phyloP scores from a whole-genome alignment of 78 protist species.

The Dictyostelium purpureum region DNA sequence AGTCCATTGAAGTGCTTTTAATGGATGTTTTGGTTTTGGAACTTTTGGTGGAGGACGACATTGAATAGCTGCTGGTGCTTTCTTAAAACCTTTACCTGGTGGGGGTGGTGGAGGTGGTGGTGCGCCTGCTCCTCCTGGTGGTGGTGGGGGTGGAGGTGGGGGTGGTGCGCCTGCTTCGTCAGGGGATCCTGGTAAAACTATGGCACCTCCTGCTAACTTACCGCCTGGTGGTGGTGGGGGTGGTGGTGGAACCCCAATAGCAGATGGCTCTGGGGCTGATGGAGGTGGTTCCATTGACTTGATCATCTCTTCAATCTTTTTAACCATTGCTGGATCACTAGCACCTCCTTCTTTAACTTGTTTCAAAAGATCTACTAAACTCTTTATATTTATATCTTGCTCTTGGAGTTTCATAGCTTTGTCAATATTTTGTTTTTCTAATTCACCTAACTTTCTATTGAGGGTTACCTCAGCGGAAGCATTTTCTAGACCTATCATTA shows the following conservation, averaged over 20 bases:
- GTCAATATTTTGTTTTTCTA: constrained; percentile 70
- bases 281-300: constrained; percentile 12
- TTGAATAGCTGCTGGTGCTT: constrained; percentile 16
- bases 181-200: background rate
- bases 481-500: constrained; percentile 12
- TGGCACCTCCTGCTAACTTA: background rate
- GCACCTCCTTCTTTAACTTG: constrained; percentile 49
- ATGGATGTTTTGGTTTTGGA: constrained; percentile 69
- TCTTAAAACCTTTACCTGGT: background rate
- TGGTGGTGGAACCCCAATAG: background rate
- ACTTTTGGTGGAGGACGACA: constrained; percentile 68
- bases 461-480: constrained; percentile 29
- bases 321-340: background rate
- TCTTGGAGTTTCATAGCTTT: constrained; percentile 61
- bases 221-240: background rate
- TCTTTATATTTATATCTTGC: constrained; percentile 31
- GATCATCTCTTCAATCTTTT: constrained; percentile 52
- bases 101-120: constrained; percentile 78
- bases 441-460: constrained; percentile 45
- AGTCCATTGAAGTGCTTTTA: constrained; percentile 62
- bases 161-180: background rate
- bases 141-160: constrained; percentile 44
- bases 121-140: background rate
- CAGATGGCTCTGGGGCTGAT: background rate
- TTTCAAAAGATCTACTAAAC: constrained; percentile 14